Conservation (phyloP, 2,329 filamentous ascomycete species). For the Talaromyces sp. region DNA sequence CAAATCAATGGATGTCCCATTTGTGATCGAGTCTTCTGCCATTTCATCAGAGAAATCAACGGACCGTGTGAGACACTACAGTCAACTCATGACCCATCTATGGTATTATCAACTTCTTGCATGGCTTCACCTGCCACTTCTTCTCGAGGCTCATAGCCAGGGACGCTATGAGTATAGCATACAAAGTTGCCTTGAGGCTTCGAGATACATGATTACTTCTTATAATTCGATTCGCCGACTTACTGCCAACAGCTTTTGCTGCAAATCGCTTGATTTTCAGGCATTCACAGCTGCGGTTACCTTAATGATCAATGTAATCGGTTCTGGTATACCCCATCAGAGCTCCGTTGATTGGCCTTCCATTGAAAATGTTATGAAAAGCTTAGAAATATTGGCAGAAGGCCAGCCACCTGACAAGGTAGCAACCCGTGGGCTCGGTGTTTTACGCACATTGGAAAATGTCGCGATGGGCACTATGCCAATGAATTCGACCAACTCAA, state of each 20-base stretch:
- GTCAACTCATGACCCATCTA: constrained; percentile 1
- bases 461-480: not conserved
- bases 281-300: constrained; percentile 16
- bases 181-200: constrained; percentile 12
- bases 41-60: constrained; percentile 2
- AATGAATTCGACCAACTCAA: not conserved
- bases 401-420: constrained; percentile 7
- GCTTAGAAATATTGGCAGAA: constrained; percentile 2
- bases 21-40: not conserved
- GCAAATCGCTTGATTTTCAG: constrained; percentile 14
- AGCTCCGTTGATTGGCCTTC: not conserved
- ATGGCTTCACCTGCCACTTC: constrained; percentile 14
- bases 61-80: not conserved
- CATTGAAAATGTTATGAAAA: constrained; percentile 4
- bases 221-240: constrained; percentile 8
- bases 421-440: constrained; percentile 4
- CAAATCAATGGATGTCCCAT: not conserved
- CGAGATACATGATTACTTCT: constrained; percentile 7
- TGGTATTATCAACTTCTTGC: constrained; percentile 12
- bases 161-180: constrained; percentile 6
- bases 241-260: constrained; percentile 7
- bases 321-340: not conserved
- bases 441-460: constrained; percentile 5
- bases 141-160: not conserved
- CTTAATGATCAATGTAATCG: constrained; percentile 9